Evolutionary conservation across 495 filamentous ascomycete species (phyloP).

Genomic region (Tetracladium marchalianum): DNA sequence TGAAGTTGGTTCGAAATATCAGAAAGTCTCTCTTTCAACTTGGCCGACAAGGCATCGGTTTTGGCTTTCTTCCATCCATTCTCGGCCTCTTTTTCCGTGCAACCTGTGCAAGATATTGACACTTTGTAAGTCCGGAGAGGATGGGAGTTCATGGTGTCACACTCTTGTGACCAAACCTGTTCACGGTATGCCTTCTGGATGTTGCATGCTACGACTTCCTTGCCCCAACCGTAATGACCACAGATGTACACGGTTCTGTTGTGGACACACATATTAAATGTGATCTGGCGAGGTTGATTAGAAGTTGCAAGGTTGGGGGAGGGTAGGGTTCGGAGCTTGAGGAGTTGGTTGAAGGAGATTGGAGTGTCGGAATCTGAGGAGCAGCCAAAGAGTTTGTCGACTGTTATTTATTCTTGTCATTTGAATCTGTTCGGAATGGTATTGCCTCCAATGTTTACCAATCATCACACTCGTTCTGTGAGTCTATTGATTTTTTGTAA

Average conservation of each 20-base stretch:
- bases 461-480: too few species aligned
- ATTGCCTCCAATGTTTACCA: too few species aligned
- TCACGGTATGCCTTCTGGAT: constrained; percentile 10
- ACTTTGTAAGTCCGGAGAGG: constrained; percentile 11
- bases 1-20: background rate
- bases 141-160: constrained; percentile 19
- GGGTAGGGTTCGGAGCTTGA: too few species aligned
- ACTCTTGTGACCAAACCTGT: constrained; percentile 12
- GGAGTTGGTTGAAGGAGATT: too few species aligned
- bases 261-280: constrained; percentile 22
- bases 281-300: background rate
- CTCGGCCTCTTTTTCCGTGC: background rate
- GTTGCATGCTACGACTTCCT: constrained; percentile 9
- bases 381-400: too few species aligned
- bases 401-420: too few species aligned
- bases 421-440: too few species aligned
- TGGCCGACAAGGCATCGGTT: background rate
- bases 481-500: too few species aligned
- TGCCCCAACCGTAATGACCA: constrained; percentile 18
- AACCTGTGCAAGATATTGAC: constrained; percentile 10
- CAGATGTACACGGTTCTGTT: constrained; percentile 19
- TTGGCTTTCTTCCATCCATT: background rate
- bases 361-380: too few species aligned
- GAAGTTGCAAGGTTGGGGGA: too few species aligned
- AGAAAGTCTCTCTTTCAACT: background rate